phyloP scores from a whole-genome alignment of 176 grass and related monocot genomes.

The Zea luxurians region DNA sequence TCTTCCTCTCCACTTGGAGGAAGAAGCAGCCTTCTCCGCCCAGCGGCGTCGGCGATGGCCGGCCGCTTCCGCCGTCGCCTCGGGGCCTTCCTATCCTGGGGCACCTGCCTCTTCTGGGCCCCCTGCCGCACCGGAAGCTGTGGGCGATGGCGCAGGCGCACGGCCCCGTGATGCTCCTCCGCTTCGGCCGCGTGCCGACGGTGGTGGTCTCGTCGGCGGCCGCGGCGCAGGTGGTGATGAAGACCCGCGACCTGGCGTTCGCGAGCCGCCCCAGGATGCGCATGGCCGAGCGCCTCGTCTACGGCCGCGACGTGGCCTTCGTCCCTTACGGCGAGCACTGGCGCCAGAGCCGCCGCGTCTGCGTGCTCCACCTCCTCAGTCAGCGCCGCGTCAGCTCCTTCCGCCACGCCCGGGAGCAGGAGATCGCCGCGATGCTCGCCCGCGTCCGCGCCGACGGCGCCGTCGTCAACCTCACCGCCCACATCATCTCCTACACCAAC shows the following conservation, averaged over 20 bases:
- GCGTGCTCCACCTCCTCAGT: constrained; percentile 56
- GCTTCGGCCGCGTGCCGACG: constrained; percentile 46
- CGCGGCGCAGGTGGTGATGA: constrained; percentile 46
- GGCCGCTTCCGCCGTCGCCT: constrained; percentile 41
- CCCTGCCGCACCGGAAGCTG: constrained; percentile 44
- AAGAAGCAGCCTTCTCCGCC: not conserved
- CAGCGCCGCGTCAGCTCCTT: constrained; percentile 33
- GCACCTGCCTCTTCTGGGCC: constrained; percentile 56
- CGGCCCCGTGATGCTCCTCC: constrained; percentile 61
- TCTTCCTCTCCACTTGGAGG: not conserved
- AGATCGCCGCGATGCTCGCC: constrained; percentile 39
- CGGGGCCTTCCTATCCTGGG: constrained; percentile 52
- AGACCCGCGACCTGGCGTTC: constrained; percentile 55
- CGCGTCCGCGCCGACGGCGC: not conserved
- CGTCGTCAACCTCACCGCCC: not conserved
- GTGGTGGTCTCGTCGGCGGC: constrained; percentile 56
- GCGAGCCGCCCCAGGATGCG: constrained; percentile 32
- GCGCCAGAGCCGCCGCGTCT: constrained; percentile 53
- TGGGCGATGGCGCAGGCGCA: constrained; percentile 35
- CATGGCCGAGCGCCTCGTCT: constrained; percentile 36
- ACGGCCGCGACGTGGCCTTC: constrained; percentile 46
- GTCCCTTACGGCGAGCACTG: constrained; percentile 52
- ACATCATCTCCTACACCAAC: constrained; percentile 14
- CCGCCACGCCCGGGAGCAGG: constrained; percentile 36
- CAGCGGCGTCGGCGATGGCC: not conserved